These are phyloP conservation scores for Botrytis pseudocinerea DNA, from an alignment of 2,329 filamentous ascomycete genomes.

Conservation along the genomic window DNA sequence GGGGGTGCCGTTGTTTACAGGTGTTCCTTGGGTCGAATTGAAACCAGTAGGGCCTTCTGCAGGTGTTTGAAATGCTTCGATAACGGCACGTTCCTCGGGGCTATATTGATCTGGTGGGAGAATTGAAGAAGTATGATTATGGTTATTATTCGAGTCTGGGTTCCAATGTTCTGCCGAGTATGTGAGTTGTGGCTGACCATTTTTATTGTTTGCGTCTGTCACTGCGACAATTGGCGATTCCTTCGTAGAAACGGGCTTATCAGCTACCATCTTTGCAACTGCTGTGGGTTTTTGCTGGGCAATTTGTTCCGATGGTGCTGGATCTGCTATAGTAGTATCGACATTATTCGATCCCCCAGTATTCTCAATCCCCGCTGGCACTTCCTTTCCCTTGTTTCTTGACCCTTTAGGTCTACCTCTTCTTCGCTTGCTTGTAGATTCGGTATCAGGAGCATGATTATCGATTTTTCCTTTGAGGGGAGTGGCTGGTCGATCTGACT, in stretches of 20 bases:
- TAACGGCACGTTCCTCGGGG: slow-evolving; percentile 40
- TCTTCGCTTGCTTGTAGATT: slow-evolving; percentile 38
- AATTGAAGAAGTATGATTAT: slow-evolving; percentile 22
- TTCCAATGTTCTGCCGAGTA: slow-evolving; percentile 36
- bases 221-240: slow-evolving; percentile 22
- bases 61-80: slow-evolving; percentile 38
- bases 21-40: slow-evolving; percentile 30
- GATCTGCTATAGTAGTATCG: slow-evolving; percentile 18
- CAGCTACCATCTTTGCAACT: slow-evolving; percentile 25
- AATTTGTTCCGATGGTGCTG: slow-evolving; percentile 28
- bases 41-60: slow-evolving; percentile 26
- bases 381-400: slow-evolving; percentile 46
- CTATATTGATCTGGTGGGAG: slow-evolving; percentile 36
- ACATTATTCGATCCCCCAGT: slow-evolving; percentile 7
- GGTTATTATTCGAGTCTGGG: slow-evolving; percentile 27
- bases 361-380: slow-evolving; percentile 20
- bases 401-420: slow-evolving; percentile 53
- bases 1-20: slow-evolving; percentile 28
- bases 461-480: slow-evolving; percentile 30
- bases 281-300: slow-evolving; percentile 29
- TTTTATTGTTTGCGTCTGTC: slow-evolving; percentile 42
- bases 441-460: slow-evolving; percentile 24
- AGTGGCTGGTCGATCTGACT: slow-evolving; percentile 31
- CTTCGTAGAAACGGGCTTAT: slow-evolving; percentile 26
- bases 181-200: slow-evolving; percentile 22